Evolutionary conservation across 1,139 yeast genomes (phyloP), one percentile per base, ranked within the genome.

Genomic region (Yamadazyma blattariae): DNA sequence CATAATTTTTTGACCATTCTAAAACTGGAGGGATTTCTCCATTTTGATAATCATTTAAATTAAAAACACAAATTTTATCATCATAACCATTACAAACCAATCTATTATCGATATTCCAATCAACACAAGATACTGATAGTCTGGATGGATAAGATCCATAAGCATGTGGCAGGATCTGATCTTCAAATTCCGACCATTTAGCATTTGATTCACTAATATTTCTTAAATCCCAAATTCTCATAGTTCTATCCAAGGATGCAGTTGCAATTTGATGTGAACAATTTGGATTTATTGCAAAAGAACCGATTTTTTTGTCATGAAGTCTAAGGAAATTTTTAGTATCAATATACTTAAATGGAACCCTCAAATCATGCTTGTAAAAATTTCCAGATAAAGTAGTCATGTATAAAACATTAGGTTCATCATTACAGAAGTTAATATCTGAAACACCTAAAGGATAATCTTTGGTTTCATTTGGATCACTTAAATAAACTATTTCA

Each of bases 81-180:
- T 88, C 97, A 51, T 92, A 92, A 1, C 97, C 96, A 54, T 92
- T 90, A 56, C 95, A 85, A 0, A 90, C 96, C 37, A 92, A 66
- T 39, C 81, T 78, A 39, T 89, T 89, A 5, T 75, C 70, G 2
- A 62, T 53, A 46, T 88, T 89, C 92, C 96, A 92, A 39, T 87
- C 95, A 0, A 90, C 90, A 25, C 82, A 75, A 20, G 96, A 87
- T 1, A 90, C 79, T 36, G 96, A 86, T 25, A 90, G 65, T 38
- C 95, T 64, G 5, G 95, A 84, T 15, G 71, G 59, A 52, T 80
- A 90, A 10, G 77, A 67, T 0, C 92, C 92, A 40, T 74, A 71
- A 26, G 67, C 51, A 43, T 76, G 78, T 0, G 83, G 80, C 3
- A 82, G 67, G 0, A 34, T 32, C 32, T 65, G 63, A 23, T 48